Conservation (phyloP, 305 asterid genomes). For the Caryopteris hybrid region DNA sequence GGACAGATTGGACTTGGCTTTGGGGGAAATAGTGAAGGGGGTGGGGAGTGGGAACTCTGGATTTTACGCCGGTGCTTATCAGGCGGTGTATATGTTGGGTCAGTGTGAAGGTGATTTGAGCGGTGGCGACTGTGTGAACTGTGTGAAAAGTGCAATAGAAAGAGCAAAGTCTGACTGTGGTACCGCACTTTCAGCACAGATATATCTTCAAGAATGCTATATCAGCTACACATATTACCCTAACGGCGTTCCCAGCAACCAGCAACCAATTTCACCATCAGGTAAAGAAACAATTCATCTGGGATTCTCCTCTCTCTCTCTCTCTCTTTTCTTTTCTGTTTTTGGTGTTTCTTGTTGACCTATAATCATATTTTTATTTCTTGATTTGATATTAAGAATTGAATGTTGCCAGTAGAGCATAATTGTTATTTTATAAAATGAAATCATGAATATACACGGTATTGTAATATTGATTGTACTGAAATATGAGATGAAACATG, state of each 20-base stretch:
- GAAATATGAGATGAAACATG: background rate
- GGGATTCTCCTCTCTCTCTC: no score
- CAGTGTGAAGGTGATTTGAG: constrained; percentile 89
- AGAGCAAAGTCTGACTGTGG: constrained; percentile 53
- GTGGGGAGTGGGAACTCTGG: constrained; percentile 43
- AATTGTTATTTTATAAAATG: no score
- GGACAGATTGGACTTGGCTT: constrained; percentile 57
- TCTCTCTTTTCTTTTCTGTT: background rate
- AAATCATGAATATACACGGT: no score
- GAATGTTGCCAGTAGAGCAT: background rate
- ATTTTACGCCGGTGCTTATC: constrained; percentile 57
- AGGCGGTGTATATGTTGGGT: constrained; percentile 73
- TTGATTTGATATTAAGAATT: background rate
- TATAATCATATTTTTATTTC: background rate
- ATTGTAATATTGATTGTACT: no score
- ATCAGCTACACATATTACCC: constrained; percentile 76
- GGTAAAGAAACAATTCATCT: constrained; percentile 31
- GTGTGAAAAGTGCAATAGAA: constrained; percentile 64
- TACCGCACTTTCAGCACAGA: constrained; percentile 60
- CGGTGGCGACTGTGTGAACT: constrained; percentile 62
- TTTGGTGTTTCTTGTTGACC: no score
- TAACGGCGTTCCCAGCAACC: constrained; percentile 52
- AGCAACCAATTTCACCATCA: constrained; percentile 42
- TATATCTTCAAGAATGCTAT: constrained; percentile 68
- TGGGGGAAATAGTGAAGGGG: constrained; percentile 70